A percentile compares a stretch with the other conserved stretches of the same genome.
Evolutionary conservation across 192 early-diverging fungal genomes (phyloP).

Genomic region (Pilobolus umbonatus): DNA sequence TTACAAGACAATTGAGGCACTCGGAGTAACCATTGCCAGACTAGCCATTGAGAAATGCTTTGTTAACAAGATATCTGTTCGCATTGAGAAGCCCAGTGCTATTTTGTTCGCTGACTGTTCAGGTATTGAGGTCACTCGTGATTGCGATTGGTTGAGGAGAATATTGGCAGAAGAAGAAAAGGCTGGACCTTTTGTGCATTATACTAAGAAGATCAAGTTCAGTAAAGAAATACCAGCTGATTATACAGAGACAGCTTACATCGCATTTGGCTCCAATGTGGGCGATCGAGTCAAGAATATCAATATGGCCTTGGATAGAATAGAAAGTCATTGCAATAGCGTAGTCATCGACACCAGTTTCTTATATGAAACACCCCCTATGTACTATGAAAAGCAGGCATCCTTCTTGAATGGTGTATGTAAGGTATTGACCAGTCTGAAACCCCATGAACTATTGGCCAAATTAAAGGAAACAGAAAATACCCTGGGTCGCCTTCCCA

Average conservation of each 20-base stretch:
- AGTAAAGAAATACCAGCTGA: conserved; percentile 31
- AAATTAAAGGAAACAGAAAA: conserved; percentile 82
- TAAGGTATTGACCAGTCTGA: conserved; percentile 76
- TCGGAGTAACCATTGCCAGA: conserved; percentile 77
- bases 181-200: conserved; percentile 8
- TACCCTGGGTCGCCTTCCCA: conserved; percentile 67
- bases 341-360: conserved; percentile 86
- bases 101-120: conserved; percentile 86
- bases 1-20: conserved; percentile 95
- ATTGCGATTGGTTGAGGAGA: conserved; percentile 30
- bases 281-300: conserved; percentile 82
- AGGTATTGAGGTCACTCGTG: conserved; percentile 86
- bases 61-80: conserved; percentile 83
- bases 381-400: conserved; percentile 93
- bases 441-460: conserved; percentile 66
- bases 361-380: conserved; percentile 93
- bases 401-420: conserved; percentile 86
- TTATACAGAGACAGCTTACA: conserved; percentile 58
- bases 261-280: conserved; percentile 90
- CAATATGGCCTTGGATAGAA: conserved; percentile 56
- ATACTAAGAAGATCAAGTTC: conserved; percentile 7
- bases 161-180: conserved; percentile 21
- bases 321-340: conserved; percentile 42
- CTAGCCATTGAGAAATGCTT: conserved; percentile 74
- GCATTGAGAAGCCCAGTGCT: conserved; percentile 94